Percentiles rank a stretch among this genome's conserved stretches.
phyloP scores from a whole-genome alignment of 2,329 filamentous ascomycete species.

The Diplodia corticola region DNA sequence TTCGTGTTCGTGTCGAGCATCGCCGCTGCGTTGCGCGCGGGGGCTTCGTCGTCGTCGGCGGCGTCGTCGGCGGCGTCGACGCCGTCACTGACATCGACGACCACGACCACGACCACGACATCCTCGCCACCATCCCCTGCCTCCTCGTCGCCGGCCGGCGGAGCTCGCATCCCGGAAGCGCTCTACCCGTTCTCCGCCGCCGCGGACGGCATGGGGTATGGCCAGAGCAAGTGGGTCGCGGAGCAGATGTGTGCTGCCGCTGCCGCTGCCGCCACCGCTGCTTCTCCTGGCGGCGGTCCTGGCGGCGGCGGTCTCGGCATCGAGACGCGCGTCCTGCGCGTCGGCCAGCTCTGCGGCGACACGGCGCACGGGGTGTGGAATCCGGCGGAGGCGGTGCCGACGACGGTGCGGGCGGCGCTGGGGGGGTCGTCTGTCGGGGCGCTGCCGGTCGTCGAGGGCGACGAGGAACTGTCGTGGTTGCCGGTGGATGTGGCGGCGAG shows the following conservation, averaged over 20 bases:
- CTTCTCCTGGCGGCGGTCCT: too few species aligned
- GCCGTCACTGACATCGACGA: too few species aligned
- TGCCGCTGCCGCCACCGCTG: not conserved
- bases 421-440: slow-evolving; percentile 50
- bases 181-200: not conserved
- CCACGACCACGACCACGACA: too few species aligned
- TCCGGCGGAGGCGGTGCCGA: slow-evolving; percentile 50
- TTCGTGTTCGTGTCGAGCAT: slow-evolving; percentile 21
- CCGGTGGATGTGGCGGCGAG: slow-evolving; percentile 13
- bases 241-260: slow-evolving; percentile 54
- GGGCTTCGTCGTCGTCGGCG: not conserved
- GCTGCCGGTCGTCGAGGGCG: slow-evolving; percentile 37
- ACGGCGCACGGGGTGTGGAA: slow-evolving; percentile 51
- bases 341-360: slow-evolving; percentile 51
- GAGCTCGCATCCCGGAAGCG: not conserved
- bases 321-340: slow-evolving; percentile 15
- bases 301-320: slow-evolving; percentile 31
- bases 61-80: not conserved
- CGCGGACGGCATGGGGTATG: slow-evolving; percentile 26
- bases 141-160: too few species aligned
- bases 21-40: not conserved
- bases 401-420: slow-evolving; percentile 50
- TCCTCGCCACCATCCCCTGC: not conserved
- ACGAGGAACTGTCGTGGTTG: slow-evolving; percentile 15
- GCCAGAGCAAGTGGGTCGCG: slow-evolving; percentile 52